Evolutionary conservation across 331 rosid species (phyloP).

Genomic region (Pyracantha coccinea): DNA sequence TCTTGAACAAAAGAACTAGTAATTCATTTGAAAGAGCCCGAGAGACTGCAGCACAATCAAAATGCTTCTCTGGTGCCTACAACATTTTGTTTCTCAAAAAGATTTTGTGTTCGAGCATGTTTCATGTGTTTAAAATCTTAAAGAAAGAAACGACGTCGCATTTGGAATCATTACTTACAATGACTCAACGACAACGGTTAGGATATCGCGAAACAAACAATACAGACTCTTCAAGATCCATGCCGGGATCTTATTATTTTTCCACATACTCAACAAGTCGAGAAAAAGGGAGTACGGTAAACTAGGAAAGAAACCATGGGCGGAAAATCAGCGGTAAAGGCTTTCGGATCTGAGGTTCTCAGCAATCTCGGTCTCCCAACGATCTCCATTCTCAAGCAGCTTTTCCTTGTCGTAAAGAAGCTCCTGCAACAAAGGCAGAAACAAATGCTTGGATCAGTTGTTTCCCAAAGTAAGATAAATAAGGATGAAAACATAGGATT

Average conservation of each 20-base stretch:
- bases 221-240: conserved; percentile 12
- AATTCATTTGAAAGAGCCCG: not conserved
- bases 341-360: conserved; percentile 97
- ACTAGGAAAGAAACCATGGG: conserved; percentile 1
- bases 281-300: conserved; percentile 10
- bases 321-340: conserved; percentile 70
- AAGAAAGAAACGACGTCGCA: not conserved
- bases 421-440: conserved; percentile 46
- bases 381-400: conserved; percentile 95
- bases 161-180: not conserved
- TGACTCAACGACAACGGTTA: not conserved
- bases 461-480: not conserved
- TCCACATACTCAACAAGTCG: conserved; percentile 7
- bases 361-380: conserved; percentile 99
- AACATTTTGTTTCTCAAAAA: not conserved
- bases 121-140: not conserved
- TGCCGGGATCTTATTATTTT: conserved; percentile 24
- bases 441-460: not conserved
- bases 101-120: not conserved
- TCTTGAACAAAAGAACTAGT: not conserved
- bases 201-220: not conserved
- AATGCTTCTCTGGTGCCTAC: not conserved
- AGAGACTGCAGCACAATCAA: not conserved
- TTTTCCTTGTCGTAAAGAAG: conserved; percentile 98
- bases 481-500: not conserved